Base-by-base conservation (phyloP, 2,329 filamentous ascomycete species). In the Neofusicoccum sp. region DNA sequence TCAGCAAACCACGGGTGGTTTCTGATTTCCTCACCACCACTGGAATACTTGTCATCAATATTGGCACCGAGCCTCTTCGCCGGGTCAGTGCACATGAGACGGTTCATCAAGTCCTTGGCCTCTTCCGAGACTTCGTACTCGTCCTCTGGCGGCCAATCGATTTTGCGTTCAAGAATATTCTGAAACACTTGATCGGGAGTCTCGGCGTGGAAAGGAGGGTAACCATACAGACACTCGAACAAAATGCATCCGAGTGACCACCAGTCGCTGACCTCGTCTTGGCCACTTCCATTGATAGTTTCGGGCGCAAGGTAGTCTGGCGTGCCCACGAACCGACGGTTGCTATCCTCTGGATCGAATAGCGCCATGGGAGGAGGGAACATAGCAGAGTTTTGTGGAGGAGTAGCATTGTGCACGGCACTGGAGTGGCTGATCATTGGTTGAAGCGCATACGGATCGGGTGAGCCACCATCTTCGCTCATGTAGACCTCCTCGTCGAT, bases 201-300 rank as follows among this genome's bases (percentile, higher is more conserved):
- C 20, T 83, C 81, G 1, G 91, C 95, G 73, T 98, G 92, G 75
- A 99, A 99, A 0, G 95, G 95, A 0, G 95, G 95, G 61, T 91
- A 89, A 1, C 95, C 95, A 70, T 91, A 98, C 2, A 99, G 79
- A 66, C 96, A 97, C 70, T 99, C 95, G 69, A 97, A 99, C 75
- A 98, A 80, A 67, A 99, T 98, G 73, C 96, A 99, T 0, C 95
- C 95, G n/a, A 99, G 83, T 24, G 95, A 98, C 95, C 95, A 99
- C 95, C 95, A 99, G 86, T 99, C 95, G 71, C 95, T 98, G 66
- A 93, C 95, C 74, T 98, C 93, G 70, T 99, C 95, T 74, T 99
- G 95, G 1, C 93, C 92, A 66, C 92, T 87, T 53, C 96, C 95
- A 65, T 91, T 93, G 71, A 99, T 96, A 0, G 96, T 99, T 73